These are phyloP conservation scores for Rhizophora mangle DNA, from an alignment of 345 rosid genomes.

Conservation along the genomic window DNA sequence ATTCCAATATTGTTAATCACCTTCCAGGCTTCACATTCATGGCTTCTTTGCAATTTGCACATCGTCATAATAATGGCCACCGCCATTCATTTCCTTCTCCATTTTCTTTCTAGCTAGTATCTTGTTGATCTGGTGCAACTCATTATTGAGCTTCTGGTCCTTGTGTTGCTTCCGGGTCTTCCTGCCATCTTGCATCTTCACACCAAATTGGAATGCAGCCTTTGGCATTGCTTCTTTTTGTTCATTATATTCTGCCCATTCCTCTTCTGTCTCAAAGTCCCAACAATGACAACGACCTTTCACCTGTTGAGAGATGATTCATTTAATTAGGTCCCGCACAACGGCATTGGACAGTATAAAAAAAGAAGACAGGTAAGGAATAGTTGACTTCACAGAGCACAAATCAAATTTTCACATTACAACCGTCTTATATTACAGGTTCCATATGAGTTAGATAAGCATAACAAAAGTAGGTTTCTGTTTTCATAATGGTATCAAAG, in stretches of 20 bases:
- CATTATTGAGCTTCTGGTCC: conserved; percentile 92
- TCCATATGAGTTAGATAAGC: no score
- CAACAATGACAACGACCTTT: conserved; percentile 94
- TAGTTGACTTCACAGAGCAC: neutral
- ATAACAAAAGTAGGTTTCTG: no score
- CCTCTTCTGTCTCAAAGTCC: conserved; percentile 99
- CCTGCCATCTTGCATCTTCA: conserved; percentile 98
- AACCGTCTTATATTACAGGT: no score
- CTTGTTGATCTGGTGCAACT: conserved; percentile 85
- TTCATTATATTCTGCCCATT: conserved; percentile 94
- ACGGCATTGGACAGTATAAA: neutral
- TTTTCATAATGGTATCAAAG: no score
- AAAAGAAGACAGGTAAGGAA: neutral
- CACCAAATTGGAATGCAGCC: conserved; percentile 97
- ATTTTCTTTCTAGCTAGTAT: conserved; percentile 83
- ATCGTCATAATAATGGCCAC: conserved; percentile 48
- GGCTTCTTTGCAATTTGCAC: conserved; percentile 50
- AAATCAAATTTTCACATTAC: no score
- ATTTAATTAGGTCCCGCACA: conserved; percentile 5
- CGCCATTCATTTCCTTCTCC: conserved; percentile 61
- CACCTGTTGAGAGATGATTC: conserved; percentile 50
- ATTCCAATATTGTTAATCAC: neutral
- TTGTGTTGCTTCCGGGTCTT: conserved; percentile 91
- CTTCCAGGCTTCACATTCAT: conserved; percentile 30
- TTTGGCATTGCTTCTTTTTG: conserved; percentile 99